A percentile compares a stretch with the other conserved stretches of the same genome.
Conservation (phyloP, 192 early-diverging fungal species). For the Geranomyces variabilis region DNA sequence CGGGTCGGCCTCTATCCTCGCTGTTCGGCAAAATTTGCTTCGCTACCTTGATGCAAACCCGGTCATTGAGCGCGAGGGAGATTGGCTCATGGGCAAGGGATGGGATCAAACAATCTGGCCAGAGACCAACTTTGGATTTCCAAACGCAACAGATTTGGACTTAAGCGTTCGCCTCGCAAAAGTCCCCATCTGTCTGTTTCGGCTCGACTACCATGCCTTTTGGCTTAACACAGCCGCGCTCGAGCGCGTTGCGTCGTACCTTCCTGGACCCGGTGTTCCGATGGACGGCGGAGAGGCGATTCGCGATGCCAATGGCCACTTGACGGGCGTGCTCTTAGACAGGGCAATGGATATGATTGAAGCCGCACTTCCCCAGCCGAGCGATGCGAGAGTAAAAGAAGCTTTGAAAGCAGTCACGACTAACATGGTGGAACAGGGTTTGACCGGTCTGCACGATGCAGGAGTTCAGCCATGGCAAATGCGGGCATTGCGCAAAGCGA, state of each 20-base stretch:
- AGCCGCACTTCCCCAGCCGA: conserved; percentile 25
- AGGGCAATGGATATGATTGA: conserved; percentile 53
- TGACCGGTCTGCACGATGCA: conserved; percentile 66
- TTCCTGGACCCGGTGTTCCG: background rate
- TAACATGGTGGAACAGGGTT: conserved; percentile 43
- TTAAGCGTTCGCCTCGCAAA: conserved; percentile 30
- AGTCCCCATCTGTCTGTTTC: conserved; percentile 48
- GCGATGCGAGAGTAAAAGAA: conserved; percentile 10
- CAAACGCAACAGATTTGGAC: conserved; percentile 47
- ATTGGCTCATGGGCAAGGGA: conserved; percentile 54
- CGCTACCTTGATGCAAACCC: conserved; percentile 39
- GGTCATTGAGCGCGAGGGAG: conserved; percentile 15
- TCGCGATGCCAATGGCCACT: conserved; percentile 29
- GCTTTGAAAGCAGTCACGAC: conserved; percentile 40
- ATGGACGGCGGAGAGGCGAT: conserved; percentile 44
- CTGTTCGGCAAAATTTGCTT: conserved; percentile 23
- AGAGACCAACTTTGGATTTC: conserved; percentile 21
- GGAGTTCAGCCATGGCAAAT: conserved; percentile 39
- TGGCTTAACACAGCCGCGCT: conserved; percentile 52
- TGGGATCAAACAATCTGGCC: conserved; percentile 60
- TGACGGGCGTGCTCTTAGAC: conserved; percentile 59
- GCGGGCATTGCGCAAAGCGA: conserved; percentile 40
- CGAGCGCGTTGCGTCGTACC: conserved; percentile 3
- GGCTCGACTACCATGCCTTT: conserved; percentile 54
- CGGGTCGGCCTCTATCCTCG: conserved; percentile 15